Evolutionary conservation across 2,329 filamentous ascomycete genomes (phyloP).

Genomic region (Dichotomopilus funicola): DNA sequence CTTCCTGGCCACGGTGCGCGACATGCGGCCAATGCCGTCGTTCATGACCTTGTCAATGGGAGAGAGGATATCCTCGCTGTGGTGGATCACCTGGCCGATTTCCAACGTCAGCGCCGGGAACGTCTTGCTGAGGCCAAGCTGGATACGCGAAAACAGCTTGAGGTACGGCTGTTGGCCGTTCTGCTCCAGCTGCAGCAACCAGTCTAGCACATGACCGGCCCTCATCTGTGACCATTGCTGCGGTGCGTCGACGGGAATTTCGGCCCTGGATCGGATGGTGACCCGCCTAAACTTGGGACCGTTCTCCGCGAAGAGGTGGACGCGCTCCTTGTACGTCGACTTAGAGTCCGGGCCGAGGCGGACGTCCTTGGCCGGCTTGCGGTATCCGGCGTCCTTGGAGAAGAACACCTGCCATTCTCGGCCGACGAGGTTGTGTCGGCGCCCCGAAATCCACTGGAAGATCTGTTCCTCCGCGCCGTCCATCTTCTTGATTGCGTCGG

Average conservation of each 20-base stretch:
- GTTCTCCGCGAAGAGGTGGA: constrained; percentile 51
- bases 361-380: constrained; percentile 33
- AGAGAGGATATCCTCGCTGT: constrained; percentile 34
- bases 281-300: constrained; percentile 36
- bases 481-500: constrained; percentile 28
- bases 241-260: constrained; percentile 20
- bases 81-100: constrained; percentile 39
- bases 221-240: constrained; percentile 30
- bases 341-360: constrained; percentile 26
- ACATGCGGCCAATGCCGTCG: constrained; percentile 62
- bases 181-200: constrained; percentile 41
- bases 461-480: constrained; percentile 31
- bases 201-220: constrained; percentile 41
- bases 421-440: constrained; percentile 39
- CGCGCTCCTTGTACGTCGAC: constrained; percentile 33
- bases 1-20: constrained; percentile 47
- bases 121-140: constrained; percentile 49
- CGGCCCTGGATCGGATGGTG: constrained; percentile 10
- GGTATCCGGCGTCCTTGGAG: constrained; percentile 32
- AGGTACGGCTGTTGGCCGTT: constrained; percentile 43
- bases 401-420: constrained; percentile 45
- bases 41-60: constrained; percentile 49
- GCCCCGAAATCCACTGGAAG: constrained; percentile 35
- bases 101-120: constrained; percentile 41
- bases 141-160: constrained; percentile 54